Conservation (phyloP, 2,329 filamentous ascomycete species). For the Monosporascus sp. region DNA sequence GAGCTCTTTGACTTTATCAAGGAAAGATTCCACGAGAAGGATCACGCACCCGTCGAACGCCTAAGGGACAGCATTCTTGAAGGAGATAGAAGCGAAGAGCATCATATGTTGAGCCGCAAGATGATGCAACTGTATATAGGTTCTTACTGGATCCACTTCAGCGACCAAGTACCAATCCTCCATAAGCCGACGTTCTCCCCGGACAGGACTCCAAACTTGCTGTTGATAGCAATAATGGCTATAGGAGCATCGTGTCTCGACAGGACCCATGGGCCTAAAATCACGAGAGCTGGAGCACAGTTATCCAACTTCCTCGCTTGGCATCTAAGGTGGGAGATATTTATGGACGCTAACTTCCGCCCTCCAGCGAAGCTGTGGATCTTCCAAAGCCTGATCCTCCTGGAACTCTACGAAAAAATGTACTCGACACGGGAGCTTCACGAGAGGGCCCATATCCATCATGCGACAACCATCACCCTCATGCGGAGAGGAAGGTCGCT, state of each 20-base stretch:
- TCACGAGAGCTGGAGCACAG: slow-evolving; percentile 72
- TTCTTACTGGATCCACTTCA: slow-evolving; percentile 93
- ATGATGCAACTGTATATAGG: slow-evolving; percentile 96
- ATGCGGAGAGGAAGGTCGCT: slow-evolving; percentile 92
- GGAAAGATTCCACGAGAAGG: slow-evolving; percentile 74
- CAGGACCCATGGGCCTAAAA: slow-evolving; percentile 67
- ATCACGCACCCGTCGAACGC: slow-evolving; percentile 66
- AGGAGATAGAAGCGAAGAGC: slow-evolving; percentile 64
- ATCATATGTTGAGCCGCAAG: slow-evolving; percentile 70
- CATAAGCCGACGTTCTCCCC: slow-evolving; percentile 92
- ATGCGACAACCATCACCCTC: slow-evolving; percentile 88
- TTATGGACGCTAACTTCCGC: slow-evolving; percentile 83
- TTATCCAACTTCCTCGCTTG: slow-evolving; percentile 86
- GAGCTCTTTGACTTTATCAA: slow-evolving; percentile 79
- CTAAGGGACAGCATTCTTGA: slow-evolving; percentile 73
- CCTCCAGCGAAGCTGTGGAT: slow-evolving; percentile 94
- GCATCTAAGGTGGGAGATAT: slow-evolving; percentile 94
- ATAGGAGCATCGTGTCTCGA: slow-evolving; percentile 89
- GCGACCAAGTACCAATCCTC: slow-evolving; percentile 87
- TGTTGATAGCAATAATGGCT: slow-evolving; percentile 84
- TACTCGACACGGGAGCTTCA: slow-evolving; percentile 88
- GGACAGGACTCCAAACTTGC: slow-evolving; percentile 76
- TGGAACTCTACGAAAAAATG: slow-evolving; percentile 97
- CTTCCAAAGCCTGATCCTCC: slow-evolving; percentile 81
- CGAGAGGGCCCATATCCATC: slow-evolving; percentile 92